A percentile compares a stretch with the other conserved stretches of the same genome.
Evolutionary conservation across 2,329 filamentous ascomycete genomes (phyloP).

Genomic region (Trichoderma endophyticum): DNA sequence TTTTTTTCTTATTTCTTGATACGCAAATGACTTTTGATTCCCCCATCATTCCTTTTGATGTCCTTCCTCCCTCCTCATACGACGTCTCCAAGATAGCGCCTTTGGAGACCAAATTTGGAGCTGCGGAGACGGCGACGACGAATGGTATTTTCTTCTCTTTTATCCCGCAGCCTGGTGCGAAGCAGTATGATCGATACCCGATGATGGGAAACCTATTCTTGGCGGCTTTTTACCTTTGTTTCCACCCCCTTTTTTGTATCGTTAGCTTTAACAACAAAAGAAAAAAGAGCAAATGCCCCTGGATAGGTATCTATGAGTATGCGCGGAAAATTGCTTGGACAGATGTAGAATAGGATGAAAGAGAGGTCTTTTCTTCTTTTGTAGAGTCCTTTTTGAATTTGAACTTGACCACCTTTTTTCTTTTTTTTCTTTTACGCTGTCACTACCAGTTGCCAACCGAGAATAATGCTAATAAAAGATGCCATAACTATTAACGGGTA

Average conservation of each 20-base stretch:
- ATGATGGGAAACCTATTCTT: background rate
- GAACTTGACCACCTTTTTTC: background rate
- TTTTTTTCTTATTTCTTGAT: background rate
- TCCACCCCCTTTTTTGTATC: background rate
- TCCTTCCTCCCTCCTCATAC: constrained; percentile 19
- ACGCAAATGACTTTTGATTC: constrained; percentile 18
- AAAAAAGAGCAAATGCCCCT: background rate
- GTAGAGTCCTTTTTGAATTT: background rate
- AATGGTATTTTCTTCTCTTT: background rate
- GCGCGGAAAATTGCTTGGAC: constrained; percentile 12
- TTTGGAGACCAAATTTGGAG: background rate
- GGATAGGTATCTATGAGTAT: constrained; percentile 13
- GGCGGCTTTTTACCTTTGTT: background rate
- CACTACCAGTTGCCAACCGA: background rate
- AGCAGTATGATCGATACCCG: constrained; percentile 16
- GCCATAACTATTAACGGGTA: background rate
- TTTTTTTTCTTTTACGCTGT: background rate
- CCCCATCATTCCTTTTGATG: constrained; percentile 25
- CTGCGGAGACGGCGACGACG: background rate
- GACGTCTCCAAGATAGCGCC: background rate
- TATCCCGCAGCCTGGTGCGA: constrained; percentile 10
- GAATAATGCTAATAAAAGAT: background rate
- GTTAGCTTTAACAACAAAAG: background rate
- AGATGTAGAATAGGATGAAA: constrained; percentile 19
- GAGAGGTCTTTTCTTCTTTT: background rate